These are phyloP conservation scores for Eucalyptus caleyi DNA, from an alignment of 345 rosid genomes.

Conservation along the genomic window DNA sequence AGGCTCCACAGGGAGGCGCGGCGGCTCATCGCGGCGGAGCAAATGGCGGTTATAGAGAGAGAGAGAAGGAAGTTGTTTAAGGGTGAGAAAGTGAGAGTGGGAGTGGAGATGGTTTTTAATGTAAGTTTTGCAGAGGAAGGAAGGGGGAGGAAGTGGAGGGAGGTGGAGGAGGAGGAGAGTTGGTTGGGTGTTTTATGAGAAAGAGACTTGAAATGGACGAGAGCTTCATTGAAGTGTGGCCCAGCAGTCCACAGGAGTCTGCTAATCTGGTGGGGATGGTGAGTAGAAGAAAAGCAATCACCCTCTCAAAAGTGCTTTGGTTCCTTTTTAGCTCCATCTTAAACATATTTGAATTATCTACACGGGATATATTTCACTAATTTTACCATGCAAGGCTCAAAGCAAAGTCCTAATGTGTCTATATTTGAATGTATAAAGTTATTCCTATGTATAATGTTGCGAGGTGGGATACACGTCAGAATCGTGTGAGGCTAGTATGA, in stretches of 20 bases:
- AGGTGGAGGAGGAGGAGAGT: background rate
- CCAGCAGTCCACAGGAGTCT: slow-evolving; percentile 30
- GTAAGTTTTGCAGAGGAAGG: background rate
- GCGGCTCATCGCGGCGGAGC: background rate
- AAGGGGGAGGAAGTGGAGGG: background rate
- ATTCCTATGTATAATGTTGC: background rate
- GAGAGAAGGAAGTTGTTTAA: background rate
- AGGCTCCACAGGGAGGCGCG: background rate
- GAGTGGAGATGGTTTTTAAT: background rate
- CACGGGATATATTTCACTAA: background rate
- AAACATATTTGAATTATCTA: background rate
- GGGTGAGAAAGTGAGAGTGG: background rate
- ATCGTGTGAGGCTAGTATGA: background rate
- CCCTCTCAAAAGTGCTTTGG: background rate
- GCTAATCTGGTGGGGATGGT: background rate
- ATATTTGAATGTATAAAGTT: background rate
- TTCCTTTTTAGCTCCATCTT: background rate
- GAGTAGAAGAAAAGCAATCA: slow-evolving; percentile 4
- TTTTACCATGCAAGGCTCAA: background rate
- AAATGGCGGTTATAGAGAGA: background rate
- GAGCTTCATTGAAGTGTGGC: slow-evolving; percentile 34
- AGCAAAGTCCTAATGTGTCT: background rate
- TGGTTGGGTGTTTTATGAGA: slow-evolving; percentile 21
- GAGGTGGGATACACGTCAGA: background rate
- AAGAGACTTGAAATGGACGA: slow-evolving; percentile 38